Percentiles rank a stretch among this genome's conserved stretches.
Conservation (phyloP, 345 rosid genomes). For the Lepidium sativum region DNA sequence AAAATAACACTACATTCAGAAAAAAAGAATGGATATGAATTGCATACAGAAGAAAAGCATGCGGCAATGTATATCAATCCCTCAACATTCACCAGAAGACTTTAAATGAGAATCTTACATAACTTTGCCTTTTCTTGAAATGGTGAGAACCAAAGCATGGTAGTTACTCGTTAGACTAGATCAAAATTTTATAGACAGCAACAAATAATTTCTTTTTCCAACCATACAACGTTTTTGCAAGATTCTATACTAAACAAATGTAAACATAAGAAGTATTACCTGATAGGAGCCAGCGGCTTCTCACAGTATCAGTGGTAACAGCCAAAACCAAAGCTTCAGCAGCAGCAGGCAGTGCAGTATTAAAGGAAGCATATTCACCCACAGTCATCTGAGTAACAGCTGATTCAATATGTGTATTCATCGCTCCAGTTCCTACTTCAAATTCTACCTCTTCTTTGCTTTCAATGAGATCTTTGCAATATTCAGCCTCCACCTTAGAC, state of each 20-base stretch:
- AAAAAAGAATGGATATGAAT: too few species aligned
- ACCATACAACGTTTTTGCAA: neutral
- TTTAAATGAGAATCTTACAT: neutral
- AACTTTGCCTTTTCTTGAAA: neutral
- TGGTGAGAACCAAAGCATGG: neutral
- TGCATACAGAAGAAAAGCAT: neutral
- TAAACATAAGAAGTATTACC: constrained; percentile 31
- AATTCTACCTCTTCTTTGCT: constrained; percentile 74
- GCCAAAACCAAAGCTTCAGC: constrained; percentile 58
- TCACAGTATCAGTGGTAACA: constrained; percentile 40
- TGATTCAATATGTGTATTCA: constrained; percentile 47
- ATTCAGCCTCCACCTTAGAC: constrained; percentile 41
- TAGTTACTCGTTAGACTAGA: neutral
- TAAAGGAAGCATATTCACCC: constrained; percentile 65
- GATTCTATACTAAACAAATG: neutral
- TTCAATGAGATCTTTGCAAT: constrained; percentile 64
- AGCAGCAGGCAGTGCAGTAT: constrained; percentile 26
- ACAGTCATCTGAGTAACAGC: constrained; percentile 72
- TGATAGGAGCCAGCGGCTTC: constrained; percentile 35
- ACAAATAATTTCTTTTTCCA: neutral
- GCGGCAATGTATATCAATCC: neutral
- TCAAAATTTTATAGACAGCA: too few species aligned
- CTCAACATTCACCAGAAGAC: neutral
- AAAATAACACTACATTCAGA: neutral
- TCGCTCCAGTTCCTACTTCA: constrained; percentile 83